Evolutionary conservation across 2,329 filamentous ascomycete genomes (phyloP), one percentile per base, ranked within the genome.

Genomic region (Alternaria rosae): DNA sequence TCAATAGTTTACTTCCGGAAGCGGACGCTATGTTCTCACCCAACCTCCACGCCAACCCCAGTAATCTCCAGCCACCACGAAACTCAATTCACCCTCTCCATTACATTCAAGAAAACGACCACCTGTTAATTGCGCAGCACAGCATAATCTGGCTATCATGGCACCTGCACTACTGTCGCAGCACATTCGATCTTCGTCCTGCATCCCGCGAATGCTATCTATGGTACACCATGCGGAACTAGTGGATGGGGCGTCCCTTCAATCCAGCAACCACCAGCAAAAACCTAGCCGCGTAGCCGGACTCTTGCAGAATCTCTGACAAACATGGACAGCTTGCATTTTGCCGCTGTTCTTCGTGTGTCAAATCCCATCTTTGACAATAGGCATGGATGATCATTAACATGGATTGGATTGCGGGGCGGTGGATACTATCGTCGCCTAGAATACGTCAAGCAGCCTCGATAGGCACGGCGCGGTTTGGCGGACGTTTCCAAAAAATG

Each of bases 1-100:
- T 52, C 58, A 52, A 61, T 61, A 61, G 58, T 61, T 45, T 15
- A 44, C 38, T 45, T 41, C 45, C 38, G 41, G 28, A 57, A 52
- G 28, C 45, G 58, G 58, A 30, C 28, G 35, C 30, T 57, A 41
- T 38, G 23, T 23, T 45, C 17, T 28, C 43, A 17, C 15, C 28
- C 54, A 6, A 30, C 43, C 25, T 28, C 13, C 30, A 44, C 23
- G 45, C 28, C 42, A n/a, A 20, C 15, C 28, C 28, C 41, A 23
- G n/a, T 43, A 12, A 15, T 44, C 42, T 44, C 42, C 42, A 35
- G 23, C 20, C 26, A n/a, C 38, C 26, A 13, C 47, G 35, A 38
- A 35, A 48, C 54, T 42, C 23, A 25, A 26, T 51, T 51, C 28
- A 35, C 17, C 8, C 17, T 38, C 35, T 51, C 47, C 15, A 20